Evolutionary conservation across 176 grass and related monocot species (phyloP), one percentile per base, ranked within the genome.

Genomic region (Eragrostis curvula): DNA sequence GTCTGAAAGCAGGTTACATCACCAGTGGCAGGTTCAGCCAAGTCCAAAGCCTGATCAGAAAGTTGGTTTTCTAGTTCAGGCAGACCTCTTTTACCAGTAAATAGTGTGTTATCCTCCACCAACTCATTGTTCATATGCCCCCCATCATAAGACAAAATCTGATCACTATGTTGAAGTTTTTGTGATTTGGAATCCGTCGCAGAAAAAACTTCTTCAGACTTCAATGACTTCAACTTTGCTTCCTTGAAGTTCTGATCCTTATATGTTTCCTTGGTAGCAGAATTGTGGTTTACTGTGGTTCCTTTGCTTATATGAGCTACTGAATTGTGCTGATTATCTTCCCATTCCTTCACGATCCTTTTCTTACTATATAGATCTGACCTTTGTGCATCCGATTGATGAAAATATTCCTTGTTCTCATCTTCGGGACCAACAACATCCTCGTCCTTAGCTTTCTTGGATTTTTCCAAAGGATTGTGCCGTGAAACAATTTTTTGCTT

Each of bases 321-420:
- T 79, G 77, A 66, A 84, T 53, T 87, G 51, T 93, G 78, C 76
- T 89, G 91, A 87, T 53, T 84, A 71, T 89, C 87, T 72, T 89
- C 84, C 91, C 87, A 85, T 72, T 93, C 91, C 78, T 93, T 93
- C 71, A 89, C 71, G 87, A 89, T 89, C 79, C 77, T 89, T 77
- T 89, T 93, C 84, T 93, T 93, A 81, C 81, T 84, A 81, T 84
- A 81, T 62, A 93, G 61, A 59, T 87, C 87, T 71, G 78, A 78
- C 68, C 48, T 89, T 78, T 93, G 71, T 72, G 71, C 58, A 87
- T 89, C 91, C 74, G 70, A 81, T 52, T 52, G 68, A 43, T 78
- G 59, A 66, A 66, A 65, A 47, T 66, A 68, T 60, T 89, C 87
- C 73, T 85, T 90, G 51, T 78, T 84, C 57, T 81, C 75, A 5